Base-by-base conservation (phyloP, 2,329 filamentous ascomycete genomes). In the Acrocalymma vagum region DNA sequence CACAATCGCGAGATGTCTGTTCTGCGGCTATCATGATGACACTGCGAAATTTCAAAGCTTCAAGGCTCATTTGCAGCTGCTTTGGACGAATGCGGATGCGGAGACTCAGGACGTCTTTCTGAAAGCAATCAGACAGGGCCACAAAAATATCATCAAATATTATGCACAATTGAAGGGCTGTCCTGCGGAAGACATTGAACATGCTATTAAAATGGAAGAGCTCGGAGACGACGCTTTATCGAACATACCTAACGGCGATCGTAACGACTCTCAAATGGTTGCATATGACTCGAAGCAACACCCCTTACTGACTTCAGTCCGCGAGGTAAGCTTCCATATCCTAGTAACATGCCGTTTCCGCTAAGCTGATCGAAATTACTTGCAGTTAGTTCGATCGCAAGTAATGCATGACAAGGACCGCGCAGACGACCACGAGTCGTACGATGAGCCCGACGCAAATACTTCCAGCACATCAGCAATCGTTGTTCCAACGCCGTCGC, bases 1-100 rank as follows among this genome's bases (percentile, higher is more conserved):
- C 29, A 18, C 29, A 3, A 30, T 30, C 15, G 29, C 22, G 15
- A 30, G 29, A 18, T 30, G 16, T 18, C 9, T 30, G 29, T 30
- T 30, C 9, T 30, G 29, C 29, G 29, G 29, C 16, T 18, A 30
- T n/a, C 13, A 30, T 20, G 16, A 30, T 16, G 13, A 17, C 5
- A 4, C 9, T 3, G 9, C 13, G 5, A 16, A 18, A 30, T 6
- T 17, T 2, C 8, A 18, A 5, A 15, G 13, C 8, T 16, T 15
- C 13, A 30, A 17, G 22, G 13, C 6, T n/a, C n/a, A n/a, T n/a
- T n/a, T n/a, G n/a, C n/a, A n/a, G n/a, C n/a, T n/a, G n/a, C n/a
- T n/a, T n/a, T 30, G 29, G 29, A 21, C 3, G 5, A 5, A 7
- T 20, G 29, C 29, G 16, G 9, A 30, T 16, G 4, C 8, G 16